These are phyloP conservation scores for Populus tremula DNA, from an alignment of 345 rosid species.

Conservation along the genomic window DNA sequence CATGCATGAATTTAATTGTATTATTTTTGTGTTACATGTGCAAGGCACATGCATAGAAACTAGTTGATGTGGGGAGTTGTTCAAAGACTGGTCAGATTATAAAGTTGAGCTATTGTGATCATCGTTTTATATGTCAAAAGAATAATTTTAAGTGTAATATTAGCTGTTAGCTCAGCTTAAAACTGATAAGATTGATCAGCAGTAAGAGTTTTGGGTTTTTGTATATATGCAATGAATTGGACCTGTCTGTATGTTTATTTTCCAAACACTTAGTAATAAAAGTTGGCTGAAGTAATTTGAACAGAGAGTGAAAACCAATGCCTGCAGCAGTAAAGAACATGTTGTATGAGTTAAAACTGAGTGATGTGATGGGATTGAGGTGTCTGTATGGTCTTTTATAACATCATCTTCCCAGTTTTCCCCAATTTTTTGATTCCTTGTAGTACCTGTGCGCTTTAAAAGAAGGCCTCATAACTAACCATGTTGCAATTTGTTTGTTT, in stretches of 20 bases:
- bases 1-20: not conserved
- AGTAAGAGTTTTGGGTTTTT: not conserved
- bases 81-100: not conserved
- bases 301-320: not conserved
- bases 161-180: not conserved
- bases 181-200: not conserved
- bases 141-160: not conserved
- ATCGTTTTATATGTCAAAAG: not conserved
- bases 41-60: not conserved
- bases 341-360: conserved; percentile 9
- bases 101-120: not conserved
- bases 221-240: not conserved
- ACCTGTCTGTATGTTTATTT: not conserved
- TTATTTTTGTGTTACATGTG: not conserved
- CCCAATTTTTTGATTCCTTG: not conserved
- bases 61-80: not conserved
- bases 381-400: not conserved
- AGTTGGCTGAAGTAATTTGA: not conserved
- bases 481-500: not conserved
- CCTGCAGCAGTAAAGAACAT: not conserved
- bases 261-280: not conserved
- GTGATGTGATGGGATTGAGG: conserved; percentile 8
- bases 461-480: not conserved
- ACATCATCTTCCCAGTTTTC: not conserved
- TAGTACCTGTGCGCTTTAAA: not conserved